phyloP scores from a whole-genome alignment of 352 stramenopile genomes.

The Pythium apleroticum region DNA sequence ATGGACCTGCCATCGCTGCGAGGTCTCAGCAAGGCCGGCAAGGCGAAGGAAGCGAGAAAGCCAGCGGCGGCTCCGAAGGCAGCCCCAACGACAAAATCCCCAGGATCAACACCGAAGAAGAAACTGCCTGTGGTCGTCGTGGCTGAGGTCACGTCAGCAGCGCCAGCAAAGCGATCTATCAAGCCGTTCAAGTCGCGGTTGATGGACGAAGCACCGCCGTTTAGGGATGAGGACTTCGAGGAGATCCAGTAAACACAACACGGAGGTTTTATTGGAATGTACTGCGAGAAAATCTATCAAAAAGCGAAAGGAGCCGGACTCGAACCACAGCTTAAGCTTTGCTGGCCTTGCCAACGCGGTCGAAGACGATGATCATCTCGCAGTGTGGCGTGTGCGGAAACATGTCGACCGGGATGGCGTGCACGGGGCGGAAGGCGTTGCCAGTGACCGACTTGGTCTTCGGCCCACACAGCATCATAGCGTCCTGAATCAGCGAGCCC shows the following conservation, averaged over 20 bases:
- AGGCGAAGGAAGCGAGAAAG: slow-evolving; percentile 47
- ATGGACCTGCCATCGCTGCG: slow-evolving; percentile 72
- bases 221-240: slow-evolving; percentile 67
- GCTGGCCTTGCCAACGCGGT: slow-evolving; percentile 53
- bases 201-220: slow-evolving; percentile 63
- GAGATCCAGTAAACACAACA: slow-evolving; percentile 41
- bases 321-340: slow-evolving; percentile 10
- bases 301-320: too few species aligned
- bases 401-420: slow-evolving; percentile 97
- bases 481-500: slow-evolving; percentile 90
- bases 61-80: slow-evolving; percentile 35
- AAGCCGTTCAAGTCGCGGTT: slow-evolving; percentile 80
- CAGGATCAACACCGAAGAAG: slow-evolving; percentile 38
- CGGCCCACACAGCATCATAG: slow-evolving; percentile 90
- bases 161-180: slow-evolving; percentile 51
- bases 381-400: slow-evolving; percentile 98
- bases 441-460: slow-evolving; percentile 93
- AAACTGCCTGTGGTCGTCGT: slow-evolving; percentile 29
- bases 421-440: slow-evolving; percentile 89
- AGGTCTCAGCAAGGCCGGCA: slow-evolving; percentile 64
- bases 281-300: neutral
- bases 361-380: slow-evolving; percentile 99
- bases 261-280: neutral
- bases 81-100: slow-evolving; percentile 14
- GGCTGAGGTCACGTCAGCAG: slow-evolving; percentile 18